Percentiles rank a stretch among this genome's conserved stretches.
phyloP scores from a whole-genome alignment of 257 asterid genomes.

The Fraxinus anomala region DNA sequence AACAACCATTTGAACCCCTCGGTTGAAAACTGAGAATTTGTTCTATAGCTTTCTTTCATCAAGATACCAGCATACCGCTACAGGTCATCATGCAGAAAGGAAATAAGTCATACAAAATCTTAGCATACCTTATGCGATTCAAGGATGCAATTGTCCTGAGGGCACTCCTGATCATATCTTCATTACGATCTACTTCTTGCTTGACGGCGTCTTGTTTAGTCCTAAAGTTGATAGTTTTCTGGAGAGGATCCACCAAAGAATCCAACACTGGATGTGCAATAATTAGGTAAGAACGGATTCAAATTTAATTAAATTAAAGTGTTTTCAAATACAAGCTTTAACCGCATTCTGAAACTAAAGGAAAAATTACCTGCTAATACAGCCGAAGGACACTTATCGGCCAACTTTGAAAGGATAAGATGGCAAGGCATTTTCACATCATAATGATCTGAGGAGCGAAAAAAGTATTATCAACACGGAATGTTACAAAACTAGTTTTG shows the following conservation, averaged over 20 bases:
- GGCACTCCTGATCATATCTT: conserved; percentile 97
- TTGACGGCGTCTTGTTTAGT: conserved; percentile 97
- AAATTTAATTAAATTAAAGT: neutral
- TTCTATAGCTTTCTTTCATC: neutral
- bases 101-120: conserved; percentile 9
- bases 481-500: neutral
- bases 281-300: conserved; percentile 22
- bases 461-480: neutral
- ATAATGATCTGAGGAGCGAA: conserved; percentile 75
- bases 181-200: conserved; percentile 99
- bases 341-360: conserved; percentile 9
- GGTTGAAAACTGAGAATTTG: neutral
- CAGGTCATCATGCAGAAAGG: neutral
- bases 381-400: conserved; percentile 96
- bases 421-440: conserved; percentile 99
- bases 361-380: conserved; percentile 84
- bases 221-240: conserved; percentile 81
- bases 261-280: conserved; percentile 68
- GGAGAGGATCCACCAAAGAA: conserved; percentile 94
- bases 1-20: neutral
- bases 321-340: neutral
- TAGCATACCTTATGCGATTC: conserved; percentile 76
- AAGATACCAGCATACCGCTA: neutral
- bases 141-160: conserved; percentile 91
- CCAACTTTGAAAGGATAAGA: conserved; percentile 94